phyloP scores from a whole-genome alignment of 164 flowering plant genomes.

The Pachysandra terminalis region DNA sequence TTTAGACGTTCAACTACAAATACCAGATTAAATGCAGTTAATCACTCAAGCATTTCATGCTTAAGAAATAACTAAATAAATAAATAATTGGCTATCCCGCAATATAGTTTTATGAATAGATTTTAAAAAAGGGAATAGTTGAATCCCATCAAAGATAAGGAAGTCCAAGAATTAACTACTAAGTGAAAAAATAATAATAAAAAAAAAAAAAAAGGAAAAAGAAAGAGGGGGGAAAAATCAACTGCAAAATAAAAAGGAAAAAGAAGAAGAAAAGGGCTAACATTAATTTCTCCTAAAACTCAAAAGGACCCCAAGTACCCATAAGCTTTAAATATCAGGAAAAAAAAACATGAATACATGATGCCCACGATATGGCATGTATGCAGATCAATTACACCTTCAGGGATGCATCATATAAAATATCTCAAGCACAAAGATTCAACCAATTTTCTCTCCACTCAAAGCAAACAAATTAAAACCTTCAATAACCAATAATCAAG shows the following conservation, averaged over 20 bases:
- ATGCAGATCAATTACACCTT: slow-evolving; percentile 20
- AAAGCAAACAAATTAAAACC: background rate
- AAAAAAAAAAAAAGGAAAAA: background rate
- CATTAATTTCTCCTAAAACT: background rate
- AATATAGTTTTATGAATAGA: background rate
- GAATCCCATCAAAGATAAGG: background rate
- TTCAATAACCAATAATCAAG: background rate
- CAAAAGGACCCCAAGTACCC: background rate
- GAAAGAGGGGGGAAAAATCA: background rate
- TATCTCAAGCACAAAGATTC: slow-evolving; percentile 9
- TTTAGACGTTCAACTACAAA: background rate
- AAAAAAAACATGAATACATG: no score
- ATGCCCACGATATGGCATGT: slow-evolving; percentile 11
- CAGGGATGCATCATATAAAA: slow-evolving; percentile 6
- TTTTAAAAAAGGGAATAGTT: background rate
- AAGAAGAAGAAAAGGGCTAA: background rate
- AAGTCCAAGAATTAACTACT: background rate
- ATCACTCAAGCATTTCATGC: slow-evolving; percentile 7
- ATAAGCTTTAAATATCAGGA: background rate
- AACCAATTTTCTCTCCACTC: background rate
- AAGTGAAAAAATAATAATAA: background rate
- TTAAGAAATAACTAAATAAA: background rate
- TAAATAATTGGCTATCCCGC: background rate
- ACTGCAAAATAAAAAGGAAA: no score
- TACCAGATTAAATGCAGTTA: slow-evolving; percentile 7